These are phyloP conservation scores for Prillingera fragicola DNA, from an alignment of 1,284 basidiomycete genomes.

Conservation along the genomic window DNA sequence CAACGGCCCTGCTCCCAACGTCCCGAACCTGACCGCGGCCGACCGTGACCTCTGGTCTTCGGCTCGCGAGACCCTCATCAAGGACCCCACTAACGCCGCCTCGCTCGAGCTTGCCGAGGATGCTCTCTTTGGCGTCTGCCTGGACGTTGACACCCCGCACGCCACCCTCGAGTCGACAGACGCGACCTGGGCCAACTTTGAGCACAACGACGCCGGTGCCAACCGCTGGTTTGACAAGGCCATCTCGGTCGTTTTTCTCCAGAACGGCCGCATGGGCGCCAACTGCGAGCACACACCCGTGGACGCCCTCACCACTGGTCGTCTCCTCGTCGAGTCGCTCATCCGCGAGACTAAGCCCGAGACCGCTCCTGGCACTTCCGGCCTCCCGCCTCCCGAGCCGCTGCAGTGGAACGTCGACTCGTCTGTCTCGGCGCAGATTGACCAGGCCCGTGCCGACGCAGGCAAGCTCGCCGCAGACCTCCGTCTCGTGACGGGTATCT, in stretches of 20 bases:
- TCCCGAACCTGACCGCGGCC: slow-evolving; percentile 12
- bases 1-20: slow-evolving; percentile 1
- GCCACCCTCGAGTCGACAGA: slow-evolving; percentile 1
- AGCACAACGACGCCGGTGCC: slow-evolving; percentile 5
- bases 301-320: slow-evolving; percentile 14
- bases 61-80: slow-evolving; percentile 5
- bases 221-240: slow-evolving; percentile 18
- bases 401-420: slow-evolving; percentile 9
- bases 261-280: slow-evolving; percentile 13
- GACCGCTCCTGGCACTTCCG: background rate
- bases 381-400: slow-evolving; percentile 2
- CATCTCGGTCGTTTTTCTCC: slow-evolving; percentile 13
- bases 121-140: slow-evolving; percentile 11
- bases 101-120: slow-evolving; percentile 4
- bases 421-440: slow-evolving; percentile 3
- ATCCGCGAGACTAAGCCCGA: slow-evolving; percentile 1
- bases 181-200: slow-evolving; percentile 7
- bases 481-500: slow-evolving; percentile 1
- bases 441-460: slow-evolving; percentile 2
- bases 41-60: slow-evolving; percentile 11
- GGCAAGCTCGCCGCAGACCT: slow-evolving; percentile 7
- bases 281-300: slow-evolving; percentile 17
- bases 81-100: slow-evolving; percentile 5
- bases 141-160: slow-evolving; percentile 11
- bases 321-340: slow-evolving; percentile 10